Evolutionary conservation across 371 early-diverging fungal species (phyloP).

Genomic region (Apophysomyces sp.): DNA sequence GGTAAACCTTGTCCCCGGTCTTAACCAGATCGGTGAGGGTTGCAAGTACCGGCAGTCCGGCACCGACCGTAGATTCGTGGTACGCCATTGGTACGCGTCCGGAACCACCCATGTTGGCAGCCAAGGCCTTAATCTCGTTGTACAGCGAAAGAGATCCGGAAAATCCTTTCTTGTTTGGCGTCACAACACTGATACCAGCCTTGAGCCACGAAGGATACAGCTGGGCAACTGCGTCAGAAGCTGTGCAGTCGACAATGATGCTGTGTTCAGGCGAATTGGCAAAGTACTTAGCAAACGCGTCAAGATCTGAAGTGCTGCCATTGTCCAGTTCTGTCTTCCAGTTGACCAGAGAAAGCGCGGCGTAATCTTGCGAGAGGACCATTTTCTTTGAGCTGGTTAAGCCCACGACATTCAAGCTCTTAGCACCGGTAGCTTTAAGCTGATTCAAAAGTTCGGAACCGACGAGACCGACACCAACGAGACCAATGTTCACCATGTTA

Average conservation of each 20-base stretch:
- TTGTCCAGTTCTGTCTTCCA: conserved; percentile 35
- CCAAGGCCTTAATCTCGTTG: conserved; percentile 64
- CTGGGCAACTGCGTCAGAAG: conserved; percentile 74
- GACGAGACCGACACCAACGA: conserved; percentile 94
- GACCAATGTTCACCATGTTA: conserved; percentile 72
- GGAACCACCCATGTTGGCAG: conserved; percentile 29
- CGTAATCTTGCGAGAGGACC: conserved; percentile 49
- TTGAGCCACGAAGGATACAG: conserved; percentile 83
- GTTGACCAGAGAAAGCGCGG: conserved; percentile 17
- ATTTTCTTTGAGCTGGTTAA: conserved; percentile 70
- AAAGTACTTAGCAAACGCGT: conserved; percentile 54
- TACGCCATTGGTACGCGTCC: conserved; percentile 60
- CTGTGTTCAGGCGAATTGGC: conserved; percentile 48
- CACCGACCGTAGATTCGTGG: conserved; percentile 98
- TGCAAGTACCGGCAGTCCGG: conserved; percentile 93
- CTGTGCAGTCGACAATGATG: conserved; percentile 91
- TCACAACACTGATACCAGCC: conserved; percentile 84
- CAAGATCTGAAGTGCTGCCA: conserved; percentile 42
- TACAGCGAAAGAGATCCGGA: conserved; percentile 70
- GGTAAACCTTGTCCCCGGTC: conserved; percentile 89
- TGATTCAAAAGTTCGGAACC: conserved; percentile 86
- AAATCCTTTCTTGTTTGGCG: conserved; percentile 98
- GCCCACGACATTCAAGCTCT: conserved; percentile 52
- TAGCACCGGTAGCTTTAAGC: conserved; percentile 43
- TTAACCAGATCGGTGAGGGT: conserved; percentile 87